Percentiles rank a stretch among this genome's conserved stretches.
These are phyloP conservation scores for Calonectria pteridis DNA, from an alignment of 2,329 filamentous ascomycete species.

Conservation along the genomic window DNA sequence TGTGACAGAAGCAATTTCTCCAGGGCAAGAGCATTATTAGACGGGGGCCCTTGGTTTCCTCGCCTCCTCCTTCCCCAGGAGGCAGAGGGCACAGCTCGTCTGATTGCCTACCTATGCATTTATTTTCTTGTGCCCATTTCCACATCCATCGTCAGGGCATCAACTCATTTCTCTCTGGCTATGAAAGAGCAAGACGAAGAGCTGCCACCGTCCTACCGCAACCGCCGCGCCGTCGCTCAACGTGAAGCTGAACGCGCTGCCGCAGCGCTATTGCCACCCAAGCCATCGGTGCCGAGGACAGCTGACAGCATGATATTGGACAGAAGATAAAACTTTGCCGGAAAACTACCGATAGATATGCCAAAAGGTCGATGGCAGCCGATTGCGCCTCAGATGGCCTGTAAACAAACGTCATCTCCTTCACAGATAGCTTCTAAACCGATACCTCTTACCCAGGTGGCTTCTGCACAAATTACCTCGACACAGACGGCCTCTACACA, in stretches of 20 bases:
- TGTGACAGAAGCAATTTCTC: not conserved
- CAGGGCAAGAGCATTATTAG: not conserved
- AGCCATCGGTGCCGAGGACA: not conserved
- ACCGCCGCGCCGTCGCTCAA: not conserved
- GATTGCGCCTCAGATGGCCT: too few relatives aligned
- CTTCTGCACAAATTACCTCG: not conserved
- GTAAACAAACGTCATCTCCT: too few relatives aligned
- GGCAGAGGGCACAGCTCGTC: not conserved
- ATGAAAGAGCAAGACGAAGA: not conserved
- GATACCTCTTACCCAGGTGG: not conserved
- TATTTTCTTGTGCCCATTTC: not conserved
- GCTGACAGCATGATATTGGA: not conserved
- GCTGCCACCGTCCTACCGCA: not conserved
- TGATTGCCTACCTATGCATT: not conserved
- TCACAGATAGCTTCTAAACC: not conserved
- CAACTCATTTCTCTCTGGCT: not conserved
- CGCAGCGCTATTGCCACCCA: not conserved
- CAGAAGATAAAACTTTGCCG: not conserved
- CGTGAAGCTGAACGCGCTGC: not conserved
- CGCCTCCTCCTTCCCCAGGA: too few relatives aligned
- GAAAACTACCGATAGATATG: not conserved
- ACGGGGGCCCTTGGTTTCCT: not conserved
- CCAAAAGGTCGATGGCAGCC: not conserved
- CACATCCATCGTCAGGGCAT: not conserved
- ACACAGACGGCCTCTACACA: not conserved